These are phyloP conservation scores for Colletotrichum coccodes DNA, from an alignment of 2,329 filamentous ascomycete species.

Conservation along the genomic window DNA sequence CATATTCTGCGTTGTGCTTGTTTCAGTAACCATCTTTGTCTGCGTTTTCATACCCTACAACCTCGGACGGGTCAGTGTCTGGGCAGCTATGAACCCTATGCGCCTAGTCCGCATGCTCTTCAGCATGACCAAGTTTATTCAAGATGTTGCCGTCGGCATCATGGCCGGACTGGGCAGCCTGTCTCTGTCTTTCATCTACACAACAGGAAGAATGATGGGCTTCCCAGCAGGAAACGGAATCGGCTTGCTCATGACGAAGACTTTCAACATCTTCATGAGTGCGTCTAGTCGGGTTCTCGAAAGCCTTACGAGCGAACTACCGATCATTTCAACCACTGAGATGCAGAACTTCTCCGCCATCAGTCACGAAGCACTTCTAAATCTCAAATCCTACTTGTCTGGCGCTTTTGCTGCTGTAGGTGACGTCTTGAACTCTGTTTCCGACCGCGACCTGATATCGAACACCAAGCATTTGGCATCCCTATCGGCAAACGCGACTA, in stretches of 20 bases:
- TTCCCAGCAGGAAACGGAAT: conserved; percentile 26
- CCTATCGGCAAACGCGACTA: conserved; percentile 33
- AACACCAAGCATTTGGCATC: conserved; percentile 40
- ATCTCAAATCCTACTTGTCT: conserved; percentile 65
- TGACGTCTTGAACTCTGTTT: conserved; percentile 52
- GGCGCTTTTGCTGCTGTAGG: conserved; percentile 52
- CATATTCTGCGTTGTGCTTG: conserved; percentile 90
- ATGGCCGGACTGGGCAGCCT: conserved; percentile 49
- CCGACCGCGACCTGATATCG: conserved; percentile 52
- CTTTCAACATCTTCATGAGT: conserved; percentile 53
- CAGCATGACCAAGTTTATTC: conserved; percentile 78
- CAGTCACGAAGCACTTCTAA: conserved; percentile 75
- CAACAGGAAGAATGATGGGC: conserved; percentile 31
- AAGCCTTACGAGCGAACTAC: conserved; percentile 61
- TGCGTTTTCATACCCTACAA: conserved; percentile 94
- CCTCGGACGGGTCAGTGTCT: conserved; percentile 84
- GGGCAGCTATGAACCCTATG: conserved; percentile 82
- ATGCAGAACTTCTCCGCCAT: conserved; percentile 81
- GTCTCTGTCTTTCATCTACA: conserved; percentile 21
- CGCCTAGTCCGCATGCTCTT: conserved; percentile 80
- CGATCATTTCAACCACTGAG: conserved; percentile 65
- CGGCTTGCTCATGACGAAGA: conserved; percentile 37
- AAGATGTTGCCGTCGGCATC: conserved; percentile 77
- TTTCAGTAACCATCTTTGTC: conserved; percentile 85
- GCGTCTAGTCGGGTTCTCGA: conserved; percentile 60